Percentiles rank a stretch among this genome's conserved stretches.
Evolutionary conservation across 23 red algal genomes (phyloP).

Genomic region (Gracilaria gracilis): DNA sequence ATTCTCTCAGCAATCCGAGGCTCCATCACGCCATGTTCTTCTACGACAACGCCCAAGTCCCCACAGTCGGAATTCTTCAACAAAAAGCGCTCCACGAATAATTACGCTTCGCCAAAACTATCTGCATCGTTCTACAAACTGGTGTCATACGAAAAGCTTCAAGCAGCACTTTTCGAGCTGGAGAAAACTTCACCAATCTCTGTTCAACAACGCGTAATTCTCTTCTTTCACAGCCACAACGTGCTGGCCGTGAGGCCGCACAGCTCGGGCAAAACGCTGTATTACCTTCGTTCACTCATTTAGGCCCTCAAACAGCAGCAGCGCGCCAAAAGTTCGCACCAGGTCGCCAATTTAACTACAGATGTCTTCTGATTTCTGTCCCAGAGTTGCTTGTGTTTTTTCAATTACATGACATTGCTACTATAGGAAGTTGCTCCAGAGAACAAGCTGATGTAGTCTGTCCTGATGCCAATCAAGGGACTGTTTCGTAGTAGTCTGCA

Average conservation of each 20-base stretch:
- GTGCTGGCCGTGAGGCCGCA: constrained; percentile 78
- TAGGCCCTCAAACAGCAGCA: too few species aligned
- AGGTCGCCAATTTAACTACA: constrained; percentile 39
- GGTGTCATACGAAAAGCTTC: background rate
- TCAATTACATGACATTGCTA: constrained; percentile 40
- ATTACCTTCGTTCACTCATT: constrained; percentile 73
- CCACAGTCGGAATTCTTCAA: constrained; percentile 42
- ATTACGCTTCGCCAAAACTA: background rate
- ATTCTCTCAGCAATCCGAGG: background rate
- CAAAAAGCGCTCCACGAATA: background rate
- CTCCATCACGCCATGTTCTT: background rate
- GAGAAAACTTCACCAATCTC: constrained; percentile 51
- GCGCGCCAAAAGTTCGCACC: constrained; percentile 33
- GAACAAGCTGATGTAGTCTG: constrained; percentile 66
- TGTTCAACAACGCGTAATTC: constrained; percentile 79
- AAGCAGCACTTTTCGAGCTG: constrained; percentile 1
- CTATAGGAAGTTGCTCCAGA: constrained; percentile 52
- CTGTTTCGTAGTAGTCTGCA: background rate
- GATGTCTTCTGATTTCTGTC: constrained; percentile 57
- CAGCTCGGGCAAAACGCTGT: constrained; percentile 85
- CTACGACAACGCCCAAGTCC: background rate
- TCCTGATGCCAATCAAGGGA: constrained; percentile 50
- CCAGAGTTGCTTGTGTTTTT: constrained; percentile 73
- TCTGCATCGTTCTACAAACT: constrained; percentile 11
- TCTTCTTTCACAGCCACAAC: constrained; percentile 56